Conservation (phyloP, 495 filamentous ascomycete genomes). For the Apiosordaria backusii region DNA sequence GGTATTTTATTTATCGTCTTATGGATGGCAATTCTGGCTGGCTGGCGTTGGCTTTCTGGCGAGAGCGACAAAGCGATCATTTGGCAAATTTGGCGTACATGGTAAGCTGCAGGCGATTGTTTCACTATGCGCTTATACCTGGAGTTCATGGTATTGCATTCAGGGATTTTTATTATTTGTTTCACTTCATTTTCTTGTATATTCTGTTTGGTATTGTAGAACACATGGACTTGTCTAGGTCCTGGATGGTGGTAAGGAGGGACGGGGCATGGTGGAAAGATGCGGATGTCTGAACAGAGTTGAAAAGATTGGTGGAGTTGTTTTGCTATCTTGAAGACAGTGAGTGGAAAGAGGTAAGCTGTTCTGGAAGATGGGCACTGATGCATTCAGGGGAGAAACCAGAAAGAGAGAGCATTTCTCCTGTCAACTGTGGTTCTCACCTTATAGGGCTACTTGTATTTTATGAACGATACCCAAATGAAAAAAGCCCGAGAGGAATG, state of each 20-base stretch:
- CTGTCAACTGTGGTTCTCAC: not conserved
- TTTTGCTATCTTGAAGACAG: too few relatives aligned
- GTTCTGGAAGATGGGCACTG: not conserved
- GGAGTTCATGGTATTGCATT: not conserved
- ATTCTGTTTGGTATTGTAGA: not conserved
- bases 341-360: too few relatives aligned
- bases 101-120: not conserved
- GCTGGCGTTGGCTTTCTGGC: not conserved
- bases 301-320: not conserved
- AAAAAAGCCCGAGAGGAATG: slow-evolving; percentile 22
- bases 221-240: not conserved
- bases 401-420: slow-evolving; percentile 11
- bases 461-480: slow-evolving; percentile 36
- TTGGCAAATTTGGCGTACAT: not conserved
- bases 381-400: not conserved
- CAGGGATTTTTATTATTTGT: not conserved
- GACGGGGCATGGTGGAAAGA: not conserved
- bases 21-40: not conserved
- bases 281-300: not conserved
- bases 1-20: not conserved
- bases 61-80: not conserved
- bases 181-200: not conserved
- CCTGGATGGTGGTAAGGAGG: not conserved
- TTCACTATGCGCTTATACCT: not conserved
- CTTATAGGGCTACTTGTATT: slow-evolving; percentile 7